Conservation (phyloP, 2,329 filamentous ascomycete species). For the Clonostachys chloroleuca region DNA sequence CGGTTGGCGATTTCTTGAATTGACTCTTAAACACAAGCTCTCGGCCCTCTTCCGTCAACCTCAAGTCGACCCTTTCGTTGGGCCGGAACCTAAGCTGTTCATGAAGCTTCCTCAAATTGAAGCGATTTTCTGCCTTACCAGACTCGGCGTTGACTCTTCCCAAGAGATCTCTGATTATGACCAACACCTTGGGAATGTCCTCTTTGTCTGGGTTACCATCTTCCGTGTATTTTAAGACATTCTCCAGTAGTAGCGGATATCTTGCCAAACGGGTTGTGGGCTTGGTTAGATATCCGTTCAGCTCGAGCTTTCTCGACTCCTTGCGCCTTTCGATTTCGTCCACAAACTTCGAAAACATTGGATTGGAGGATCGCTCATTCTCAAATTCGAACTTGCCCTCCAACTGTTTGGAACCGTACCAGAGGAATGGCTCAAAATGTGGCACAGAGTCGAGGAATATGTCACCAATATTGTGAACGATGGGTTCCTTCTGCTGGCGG, state of each 20-base stretch:
- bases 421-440: constrained; percentile 92
- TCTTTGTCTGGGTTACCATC: constrained; percentile 86
- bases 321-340: constrained; percentile 95
- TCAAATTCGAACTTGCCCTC: constrained; percentile 98
- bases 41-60: constrained; percentile 87
- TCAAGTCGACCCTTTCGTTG: constrained; percentile 88
- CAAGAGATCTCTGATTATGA: constrained; percentile 81
- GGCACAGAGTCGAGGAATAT: constrained; percentile 91
- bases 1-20: constrained; percentile 87
- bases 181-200: constrained; percentile 86
- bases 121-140: constrained; percentile 95
- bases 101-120: constrained; percentile 89
- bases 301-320: constrained; percentile 91
- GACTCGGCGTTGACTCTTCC: constrained; percentile 90
- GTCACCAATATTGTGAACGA: constrained; percentile 87
- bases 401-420: constrained; percentile 91
- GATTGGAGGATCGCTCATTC: constrained; percentile 85
- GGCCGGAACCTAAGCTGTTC: constrained; percentile 87
- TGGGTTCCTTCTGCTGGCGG: constrained; percentile 83
- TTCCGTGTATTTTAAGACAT: constrained; percentile 86
- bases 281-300: constrained; percentile 97
- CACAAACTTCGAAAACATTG: constrained; percentile 83
- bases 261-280: constrained; percentile 91
- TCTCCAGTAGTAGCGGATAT: constrained; percentile 88
- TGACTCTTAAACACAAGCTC: constrained; percentile 92